Base-by-base conservation (phyloP, 176 grass and related monocot genomes). In the Phragmites australis region DNA sequence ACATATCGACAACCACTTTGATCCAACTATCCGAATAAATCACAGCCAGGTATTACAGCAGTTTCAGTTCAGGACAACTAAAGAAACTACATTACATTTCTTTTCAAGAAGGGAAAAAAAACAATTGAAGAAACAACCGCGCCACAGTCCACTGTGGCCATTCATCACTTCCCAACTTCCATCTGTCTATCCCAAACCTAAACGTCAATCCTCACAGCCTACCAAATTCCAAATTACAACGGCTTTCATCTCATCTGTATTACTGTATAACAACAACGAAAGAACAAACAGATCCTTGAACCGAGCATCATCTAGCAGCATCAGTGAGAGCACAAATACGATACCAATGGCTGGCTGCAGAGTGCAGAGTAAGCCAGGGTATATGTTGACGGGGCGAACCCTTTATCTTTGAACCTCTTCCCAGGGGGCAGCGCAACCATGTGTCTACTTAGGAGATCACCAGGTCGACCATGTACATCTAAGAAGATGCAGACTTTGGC, bases 281-380 rank as follows among this genome's bases (percentile, higher is more conserved):
- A 81, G 40, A 89, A 77, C 55, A 17, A 85, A 89, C 60, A 59
- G 52, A 86, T 78, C 45, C 83, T 73, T 48, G 82, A 86, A 82
- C 40, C 1, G 61, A 73, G 29, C 50, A 74, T 6, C 67, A 74
- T 89, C 78, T 75, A 77, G 25, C 63, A 70, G 25, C 61, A 70
- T 55, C 70, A n/a, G 43, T 41, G 67, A 11, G 32, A 61, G 51
- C 49, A 53, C 14, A 55, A 53, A 14, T 65, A 83, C 42, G 62
- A 49, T 18, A 87, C 30, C 44, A 15, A 22, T 70, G 26, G 72
- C 79, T 87, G 63, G 59, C 81, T 67, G 81, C 81, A 50, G 48
- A 31, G 8, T 34, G 57, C 21, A 42, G 12, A 55, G 50, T 34
- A 83, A 83, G 66, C 74, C 57, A 41, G 40, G 49, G 87, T 70